Evolutionary conservation across 2,329 filamentous ascomycete genomes (phyloP).

Genomic region (Cladophialophora psammophila): DNA sequence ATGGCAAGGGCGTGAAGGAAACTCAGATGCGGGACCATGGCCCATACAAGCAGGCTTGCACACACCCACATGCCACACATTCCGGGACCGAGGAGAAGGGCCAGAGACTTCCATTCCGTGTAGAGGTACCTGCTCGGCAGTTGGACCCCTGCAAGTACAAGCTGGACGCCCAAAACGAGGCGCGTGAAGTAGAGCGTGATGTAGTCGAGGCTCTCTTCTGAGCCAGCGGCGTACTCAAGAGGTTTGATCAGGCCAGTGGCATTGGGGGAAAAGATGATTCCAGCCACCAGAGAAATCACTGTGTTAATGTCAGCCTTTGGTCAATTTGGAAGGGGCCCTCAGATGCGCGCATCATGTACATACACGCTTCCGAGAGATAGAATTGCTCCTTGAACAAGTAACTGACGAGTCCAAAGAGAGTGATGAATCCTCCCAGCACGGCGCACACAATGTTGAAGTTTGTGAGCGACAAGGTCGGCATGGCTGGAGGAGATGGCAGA

Average conservation of each 20-base stretch:
- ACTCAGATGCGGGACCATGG: slow-evolving; percentile 71
- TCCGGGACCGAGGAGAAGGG: slow-evolving; percentile 78
- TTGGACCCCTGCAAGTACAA: slow-evolving; percentile 87
- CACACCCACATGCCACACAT: slow-evolving; percentile 88
- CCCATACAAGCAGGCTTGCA: slow-evolving; percentile 82
- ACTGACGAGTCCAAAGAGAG: slow-evolving; percentile 87
- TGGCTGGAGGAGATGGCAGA: slow-evolving; percentile 40
- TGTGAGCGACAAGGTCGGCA: slow-evolving; percentile 69
- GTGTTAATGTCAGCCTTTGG: slow-evolving; percentile 27
- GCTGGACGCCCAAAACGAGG: slow-evolving; percentile 86
- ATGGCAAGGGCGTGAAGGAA: slow-evolving; percentile 82
- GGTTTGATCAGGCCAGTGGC: slow-evolving; percentile 79
- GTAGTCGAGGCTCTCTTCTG: slow-evolving; percentile 66
- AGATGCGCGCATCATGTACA: slow-evolving; percentile 48
- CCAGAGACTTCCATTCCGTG: slow-evolving; percentile 78
- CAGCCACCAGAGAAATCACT: slow-evolving; percentile 85
- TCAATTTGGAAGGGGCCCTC: slow-evolving; percentile 14
- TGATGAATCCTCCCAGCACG: slow-evolving; percentile 84
- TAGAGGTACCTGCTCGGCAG: slow-evolving; percentile 82
- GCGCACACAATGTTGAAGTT: slow-evolving; percentile 88
- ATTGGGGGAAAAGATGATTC: slow-evolving; percentile 78
- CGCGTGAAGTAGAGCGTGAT: slow-evolving; percentile 86
- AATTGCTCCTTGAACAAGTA: slow-evolving; percentile 89
- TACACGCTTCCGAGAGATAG: slow-evolving; percentile 89
- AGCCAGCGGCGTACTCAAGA: slow-evolving; percentile 72